These are phyloP conservation scores for Psidium guajava DNA, from an alignment of 345 rosid genomes.

Conservation along the genomic window DNA sequence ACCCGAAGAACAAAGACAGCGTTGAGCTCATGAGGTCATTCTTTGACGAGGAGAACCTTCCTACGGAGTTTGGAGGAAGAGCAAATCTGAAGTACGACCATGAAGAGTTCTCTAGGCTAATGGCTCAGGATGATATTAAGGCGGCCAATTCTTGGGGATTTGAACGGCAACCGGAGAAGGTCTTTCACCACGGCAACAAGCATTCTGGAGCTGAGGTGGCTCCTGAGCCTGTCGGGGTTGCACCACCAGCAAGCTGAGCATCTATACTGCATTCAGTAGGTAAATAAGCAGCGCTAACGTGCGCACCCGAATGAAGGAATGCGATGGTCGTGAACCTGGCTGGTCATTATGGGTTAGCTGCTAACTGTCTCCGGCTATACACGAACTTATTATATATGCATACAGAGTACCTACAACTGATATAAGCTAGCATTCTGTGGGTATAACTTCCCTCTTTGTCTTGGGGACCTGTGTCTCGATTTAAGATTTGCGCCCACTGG, in stretches of 20 bases:
- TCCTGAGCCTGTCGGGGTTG: conserved; percentile 34
- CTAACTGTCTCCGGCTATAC: not conserved
- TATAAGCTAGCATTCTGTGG: not conserved
- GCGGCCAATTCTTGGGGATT: conserved; percentile 54
- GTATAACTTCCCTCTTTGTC: not conserved
- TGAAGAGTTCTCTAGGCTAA: conserved; percentile 72
- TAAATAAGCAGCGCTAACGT: not conserved
- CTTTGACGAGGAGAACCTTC: conserved; percentile 77
- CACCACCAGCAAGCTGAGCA: conserved; percentile 23
- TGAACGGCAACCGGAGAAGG: conserved; percentile 20
- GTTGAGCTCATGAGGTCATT: conserved; percentile 63
- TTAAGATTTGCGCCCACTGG: not conserved
- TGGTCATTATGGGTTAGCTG: not conserved
- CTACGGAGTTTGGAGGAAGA: conserved; percentile 77
- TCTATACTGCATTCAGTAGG: not conserved
- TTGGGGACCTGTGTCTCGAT: not conserved
- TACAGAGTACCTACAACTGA: not conserved
- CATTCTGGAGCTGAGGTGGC: conserved; percentile 45
- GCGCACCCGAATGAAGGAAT: not conserved
- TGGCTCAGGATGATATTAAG: conserved; percentile 67
- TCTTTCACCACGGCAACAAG: conserved; percentile 7
- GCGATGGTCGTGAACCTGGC: not conserved
- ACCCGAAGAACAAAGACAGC: conserved; percentile 74
- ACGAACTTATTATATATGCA: not conserved
- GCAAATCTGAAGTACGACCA: conserved; percentile 63